A percentile compares a stretch with the other conserved stretches of the same genome.
These are phyloP conservation scores for Rhododendron molle DNA, from an alignment of 148 eudicot species.

Conservation along the genomic window DNA sequence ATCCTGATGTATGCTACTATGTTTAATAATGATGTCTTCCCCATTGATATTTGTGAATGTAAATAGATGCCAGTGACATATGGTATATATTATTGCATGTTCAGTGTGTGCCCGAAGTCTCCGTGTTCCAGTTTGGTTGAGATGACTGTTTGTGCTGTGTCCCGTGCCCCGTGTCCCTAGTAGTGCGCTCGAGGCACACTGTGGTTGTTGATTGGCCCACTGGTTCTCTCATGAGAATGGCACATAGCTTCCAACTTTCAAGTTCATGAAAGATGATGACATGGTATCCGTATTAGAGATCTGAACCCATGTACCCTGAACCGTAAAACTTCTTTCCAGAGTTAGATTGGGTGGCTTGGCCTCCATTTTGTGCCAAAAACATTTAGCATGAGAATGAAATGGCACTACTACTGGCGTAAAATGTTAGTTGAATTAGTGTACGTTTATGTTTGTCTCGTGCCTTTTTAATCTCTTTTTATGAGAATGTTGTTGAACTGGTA, in stretches of 20 bases:
- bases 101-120: not conserved
- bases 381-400: not conserved
- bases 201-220: not conserved
- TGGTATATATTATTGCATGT: not conserved
- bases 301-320: not conserved
- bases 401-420: not conserved
- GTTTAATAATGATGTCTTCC: not conserved
- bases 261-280: slow-evolving; percentile 1
- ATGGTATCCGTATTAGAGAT: not conserved
- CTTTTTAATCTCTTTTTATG: not conserved
- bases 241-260: not conserved
- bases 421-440: not conserved
- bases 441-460: not conserved
- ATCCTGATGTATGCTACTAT: not conserved
- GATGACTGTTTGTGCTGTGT: not conserved
- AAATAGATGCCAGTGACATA: not conserved
- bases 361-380: not conserved
- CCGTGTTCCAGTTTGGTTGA: not conserved
- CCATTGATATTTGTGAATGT: not conserved
- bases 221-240: not conserved
- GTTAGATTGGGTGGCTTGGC: not conserved
- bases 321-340: not conserved
- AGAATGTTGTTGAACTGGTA: not conserved
- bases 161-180: not conserved
- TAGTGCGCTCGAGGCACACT: not conserved